These are phyloP conservation scores for Oropetium thomaeum DNA, from an alignment of 176 grass and related monocot genomes.

Conservation along the genomic window DNA sequence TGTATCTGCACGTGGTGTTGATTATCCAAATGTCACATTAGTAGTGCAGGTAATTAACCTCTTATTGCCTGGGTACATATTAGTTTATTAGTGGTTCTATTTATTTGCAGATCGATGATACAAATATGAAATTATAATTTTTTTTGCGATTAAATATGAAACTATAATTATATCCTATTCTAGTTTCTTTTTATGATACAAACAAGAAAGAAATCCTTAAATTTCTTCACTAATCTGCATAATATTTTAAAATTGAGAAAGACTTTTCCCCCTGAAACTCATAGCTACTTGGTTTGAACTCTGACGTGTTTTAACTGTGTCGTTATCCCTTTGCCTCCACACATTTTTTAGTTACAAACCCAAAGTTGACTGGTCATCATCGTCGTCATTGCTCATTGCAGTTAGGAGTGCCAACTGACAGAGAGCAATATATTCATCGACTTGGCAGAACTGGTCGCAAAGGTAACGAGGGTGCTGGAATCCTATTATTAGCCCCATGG, in stretches of 20 bases:
- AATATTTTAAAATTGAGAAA: background rate
- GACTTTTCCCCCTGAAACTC: background rate
- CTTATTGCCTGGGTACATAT: background rate
- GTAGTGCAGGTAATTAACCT: conserved; percentile 79
- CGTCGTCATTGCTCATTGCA: conserved; percentile 33
- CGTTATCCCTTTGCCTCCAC: conserved; percentile 4
- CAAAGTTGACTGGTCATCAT: conserved; percentile 6
- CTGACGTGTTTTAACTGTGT: background rate
- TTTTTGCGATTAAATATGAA: too few relatives aligned
- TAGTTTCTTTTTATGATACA: conserved; percentile 5
- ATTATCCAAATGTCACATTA: conserved; percentile 98
- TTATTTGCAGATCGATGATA: conserved; percentile 5
- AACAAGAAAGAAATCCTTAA: background rate
- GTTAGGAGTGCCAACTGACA: conserved; percentile 84
- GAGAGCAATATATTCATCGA: conserved; percentile 98
- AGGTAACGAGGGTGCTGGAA: conserved; percentile 80
- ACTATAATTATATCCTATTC: background rate
- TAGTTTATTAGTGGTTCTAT: background rate
- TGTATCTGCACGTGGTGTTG: conserved; percentile 88
- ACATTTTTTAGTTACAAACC: conserved; percentile 13
- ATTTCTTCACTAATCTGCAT: background rate
- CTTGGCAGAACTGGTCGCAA: conserved; percentile 96
- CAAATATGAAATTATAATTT: background rate
- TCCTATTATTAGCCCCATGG: conserved; percentile 85
- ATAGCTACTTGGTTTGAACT: background rate